Conservation (phyloP, 805 yeast species). For the Ogataea methanolica region DNA sequence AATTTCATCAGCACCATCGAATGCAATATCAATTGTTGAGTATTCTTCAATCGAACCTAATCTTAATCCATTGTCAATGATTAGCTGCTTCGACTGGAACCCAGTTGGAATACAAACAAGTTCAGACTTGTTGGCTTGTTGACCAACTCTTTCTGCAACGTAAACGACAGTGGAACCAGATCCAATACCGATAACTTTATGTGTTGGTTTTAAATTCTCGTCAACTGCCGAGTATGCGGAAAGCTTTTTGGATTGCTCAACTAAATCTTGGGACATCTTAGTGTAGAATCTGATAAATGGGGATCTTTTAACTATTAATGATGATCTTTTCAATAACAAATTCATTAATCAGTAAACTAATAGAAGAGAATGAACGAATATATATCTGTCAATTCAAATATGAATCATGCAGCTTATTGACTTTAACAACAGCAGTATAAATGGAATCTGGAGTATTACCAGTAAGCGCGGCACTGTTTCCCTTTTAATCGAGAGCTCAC, state of each 20-base stretch:
- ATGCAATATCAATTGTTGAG: conserved; percentile 83
- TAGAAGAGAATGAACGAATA: no score
- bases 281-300: not conserved
- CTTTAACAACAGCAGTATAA: no score
- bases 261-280: conserved; percentile 26
- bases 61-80: conserved; percentile 71
- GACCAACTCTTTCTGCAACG: conserved; percentile 91
- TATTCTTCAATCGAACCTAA: conserved; percentile 81
- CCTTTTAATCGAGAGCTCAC: no score
- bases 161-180: conserved; percentile 98
- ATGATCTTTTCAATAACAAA: no score
- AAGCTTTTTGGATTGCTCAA: conserved; percentile 80
- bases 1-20: conserved; percentile 98
- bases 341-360: not conserved
- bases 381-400: no score
- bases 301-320: not conserved
- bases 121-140: conserved; percentile 44
- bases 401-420: no score
- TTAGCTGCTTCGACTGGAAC: conserved; percentile 86
- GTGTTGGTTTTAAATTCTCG: conserved; percentile 64
- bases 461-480: no score
- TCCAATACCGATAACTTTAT: conserved; percentile 86
- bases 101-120: conserved; percentile 93
- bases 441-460: no score
- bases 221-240: conserved; percentile 95